These are phyloP conservation scores for Ramaria rubella DNA, from an alignment of 768 basidiomycete species.

Conservation along the genomic window DNA sequence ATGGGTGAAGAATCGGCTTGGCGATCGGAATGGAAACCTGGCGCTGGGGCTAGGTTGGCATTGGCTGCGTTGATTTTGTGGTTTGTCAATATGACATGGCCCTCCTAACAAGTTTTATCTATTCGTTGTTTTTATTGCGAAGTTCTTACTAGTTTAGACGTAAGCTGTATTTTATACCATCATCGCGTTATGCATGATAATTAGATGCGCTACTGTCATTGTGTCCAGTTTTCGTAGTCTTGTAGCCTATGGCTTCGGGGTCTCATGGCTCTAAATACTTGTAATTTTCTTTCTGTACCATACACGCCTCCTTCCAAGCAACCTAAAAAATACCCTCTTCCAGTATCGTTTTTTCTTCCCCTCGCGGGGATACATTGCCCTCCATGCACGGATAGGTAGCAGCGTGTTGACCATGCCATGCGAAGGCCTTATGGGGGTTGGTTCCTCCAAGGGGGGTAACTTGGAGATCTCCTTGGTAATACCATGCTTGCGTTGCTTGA, in stretches of 20 bases:
- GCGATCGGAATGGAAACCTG: neutral
- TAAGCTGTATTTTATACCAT: neutral
- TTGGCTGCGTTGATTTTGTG: neutral
- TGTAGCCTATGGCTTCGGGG: too few species aligned
- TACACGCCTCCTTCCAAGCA: neutral
- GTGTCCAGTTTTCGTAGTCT: too few species aligned
- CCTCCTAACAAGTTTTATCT: neutral
- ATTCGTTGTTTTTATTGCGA: neutral
- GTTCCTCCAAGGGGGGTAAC: neutral
- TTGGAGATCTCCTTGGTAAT: constrained; percentile 30
- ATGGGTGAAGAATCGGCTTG: neutral
- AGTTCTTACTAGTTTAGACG: neutral
- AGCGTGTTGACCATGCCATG: neutral
- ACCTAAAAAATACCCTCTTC: neutral
- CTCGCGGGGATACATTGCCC: neutral
- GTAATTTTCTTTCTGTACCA: too few species aligned
- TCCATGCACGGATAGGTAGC: neutral
- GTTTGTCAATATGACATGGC: constrained; percentile 1
- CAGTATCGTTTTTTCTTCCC: neutral
- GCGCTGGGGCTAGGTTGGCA: neutral
- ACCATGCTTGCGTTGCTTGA: constrained; percentile 59
- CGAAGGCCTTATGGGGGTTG: neutral
- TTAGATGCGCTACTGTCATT: too few species aligned
- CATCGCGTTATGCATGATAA: too few species aligned
- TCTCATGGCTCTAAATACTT: too few species aligned